Base-by-base conservation (phyloP, 495 filamentous ascomycete species). In the Collariella sp. region DNA sequence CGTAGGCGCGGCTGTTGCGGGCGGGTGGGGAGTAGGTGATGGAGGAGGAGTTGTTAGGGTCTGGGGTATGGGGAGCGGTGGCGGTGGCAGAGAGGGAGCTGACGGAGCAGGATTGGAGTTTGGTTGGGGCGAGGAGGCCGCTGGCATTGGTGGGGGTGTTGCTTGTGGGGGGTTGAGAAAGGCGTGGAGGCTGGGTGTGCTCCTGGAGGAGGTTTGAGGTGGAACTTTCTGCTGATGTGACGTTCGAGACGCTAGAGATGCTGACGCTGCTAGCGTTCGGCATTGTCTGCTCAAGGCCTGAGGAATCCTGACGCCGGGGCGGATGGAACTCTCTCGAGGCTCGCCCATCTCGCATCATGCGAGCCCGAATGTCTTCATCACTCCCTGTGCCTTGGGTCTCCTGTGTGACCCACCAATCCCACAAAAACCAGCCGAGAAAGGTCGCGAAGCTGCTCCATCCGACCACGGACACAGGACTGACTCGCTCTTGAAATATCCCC, bases 401-500 rank as follows among this genome's bases (percentile, higher is more conserved):
- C 50, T 81, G 76, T 53, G 79, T 77, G 55, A 91, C 76, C 93
- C 93, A 96, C 63, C 65, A 81, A 76, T 97, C 91, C 87, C 90
- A 95, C 3, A 96, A 61, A 23, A 85, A 71, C 93, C 91, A 98
- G 11, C 90, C 93, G 16, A 91, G 68, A 6, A 94, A 82, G 1
- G 93, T 96, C 12, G 84, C 84, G 46, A 86, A 76, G 60, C 84
- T 94, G 9, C 88, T 83, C 77, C 85, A 88, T 57, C 85, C 82
- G 7, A 94, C 91, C 12, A 98, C 83, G 0, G 88, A 83, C 16
- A 95, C 83, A 3, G 93, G 90, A 26, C 84, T 88, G 24, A 96
- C 82, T 29, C 87, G 78, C 56, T 91, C 83, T 55, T 89, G 85
- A 60, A 85, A 86, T 57, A 97, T 98, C 20, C 84, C 89, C 16